Evolutionary conservation across 2,329 filamentous ascomycete genomes (phyloP).

Genomic region (Acrocalymma vagum): DNA sequence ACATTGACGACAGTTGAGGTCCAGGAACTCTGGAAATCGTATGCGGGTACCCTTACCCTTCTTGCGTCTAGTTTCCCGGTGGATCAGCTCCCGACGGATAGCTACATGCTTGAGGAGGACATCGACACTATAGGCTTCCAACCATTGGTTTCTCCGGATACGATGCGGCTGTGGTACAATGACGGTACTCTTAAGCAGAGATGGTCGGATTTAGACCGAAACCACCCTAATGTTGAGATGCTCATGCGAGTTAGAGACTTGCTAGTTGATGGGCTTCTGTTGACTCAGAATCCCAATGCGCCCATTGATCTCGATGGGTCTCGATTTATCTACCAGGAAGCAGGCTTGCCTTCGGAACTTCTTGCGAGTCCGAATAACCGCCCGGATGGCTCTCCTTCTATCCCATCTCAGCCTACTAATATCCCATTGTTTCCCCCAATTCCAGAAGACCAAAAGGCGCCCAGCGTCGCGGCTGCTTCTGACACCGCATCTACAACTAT

Average conservation of each 20-base stretch:
- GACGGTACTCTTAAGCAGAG: constrained; percentile 59
- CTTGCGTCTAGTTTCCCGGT: constrained; percentile 68
- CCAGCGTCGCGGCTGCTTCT: constrained; percentile 48
- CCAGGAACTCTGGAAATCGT: constrained; percentile 71
- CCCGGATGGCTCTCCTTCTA: constrained; percentile 50
- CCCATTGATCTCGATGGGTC: constrained; percentile 58
- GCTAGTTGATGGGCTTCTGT: constrained; percentile 66
- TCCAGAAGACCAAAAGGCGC: constrained; percentile 45
- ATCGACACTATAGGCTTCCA: constrained; percentile 71
- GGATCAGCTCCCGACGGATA: constrained; percentile 62
- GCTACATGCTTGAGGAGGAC: constrained; percentile 75
- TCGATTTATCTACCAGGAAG: constrained; percentile 63
- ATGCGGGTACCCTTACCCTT: constrained; percentile 68
- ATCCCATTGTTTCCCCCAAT: constrained; percentile 40
- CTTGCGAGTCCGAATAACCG: constrained; percentile 54
- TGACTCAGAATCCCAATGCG: constrained; percentile 61
- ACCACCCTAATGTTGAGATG: constrained; percentile 70
- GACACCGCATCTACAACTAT: constrained; percentile 58
- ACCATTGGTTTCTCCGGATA: constrained; percentile 63
- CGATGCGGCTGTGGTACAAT: constrained; percentile 61
- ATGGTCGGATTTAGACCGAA: constrained; percentile 62
- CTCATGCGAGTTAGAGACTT: constrained; percentile 71
- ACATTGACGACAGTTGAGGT: constrained; percentile 65
- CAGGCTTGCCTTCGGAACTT: constrained; percentile 60
- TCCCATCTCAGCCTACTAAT: constrained; percentile 48